A percentile compares a stretch with the other conserved stretches of the same genome.
These are phyloP conservation scores for Metarhizium humberi DNA, from an alignment of 2,329 filamentous ascomycete genomes.

Conservation along the genomic window DNA sequence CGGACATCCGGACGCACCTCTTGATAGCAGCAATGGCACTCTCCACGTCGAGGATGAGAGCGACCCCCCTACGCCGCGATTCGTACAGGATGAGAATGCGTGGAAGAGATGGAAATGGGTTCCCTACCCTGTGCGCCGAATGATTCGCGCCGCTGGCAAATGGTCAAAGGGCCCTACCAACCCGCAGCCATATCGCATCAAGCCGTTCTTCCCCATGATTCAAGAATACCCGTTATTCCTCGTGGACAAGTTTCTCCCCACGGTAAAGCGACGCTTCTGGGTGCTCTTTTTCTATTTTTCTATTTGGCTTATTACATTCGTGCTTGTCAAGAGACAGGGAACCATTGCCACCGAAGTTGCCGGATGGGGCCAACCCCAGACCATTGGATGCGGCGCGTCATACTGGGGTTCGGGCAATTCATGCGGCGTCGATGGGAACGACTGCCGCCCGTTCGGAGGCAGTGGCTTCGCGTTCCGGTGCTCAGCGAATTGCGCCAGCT, in stretches of 20 bases:
- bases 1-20: constrained; percentile 33
- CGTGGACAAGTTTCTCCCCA: constrained; percentile 53
- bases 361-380: constrained; percentile 56
- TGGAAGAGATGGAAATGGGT: constrained; percentile 48
- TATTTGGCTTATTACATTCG: constrained; percentile 62
- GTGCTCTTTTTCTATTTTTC: constrained; percentile 52
- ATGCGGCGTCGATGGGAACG: constrained; percentile 65
- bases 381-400: constrained; percentile 56
- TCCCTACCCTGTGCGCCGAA: constrained; percentile 43
- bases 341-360: constrained; percentile 50
- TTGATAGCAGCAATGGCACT: constrained; percentile 21
- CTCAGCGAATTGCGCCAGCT: constrained; percentile 59
- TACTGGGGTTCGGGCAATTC: constrained; percentile 64
- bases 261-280: constrained; percentile 46
- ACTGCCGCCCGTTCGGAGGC: constrained; percentile 67
- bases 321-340: constrained; percentile 57
- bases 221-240: constrained; percentile 59
- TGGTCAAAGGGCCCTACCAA: constrained; percentile 50
- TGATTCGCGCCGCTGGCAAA: constrained; percentile 28
- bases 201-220: constrained; percentile 52
- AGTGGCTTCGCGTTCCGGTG: constrained; percentile 66
- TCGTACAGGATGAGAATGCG: constrained; percentile 43
- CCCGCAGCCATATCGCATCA: constrained; percentile 38
- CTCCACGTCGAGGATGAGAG: constrained; percentile 37
- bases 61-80: constrained; percentile 44